Evolutionary conservation across 2,329 filamentous ascomycete genomes (phyloP).

Genomic region (Emericellopsis cladophorae): DNA sequence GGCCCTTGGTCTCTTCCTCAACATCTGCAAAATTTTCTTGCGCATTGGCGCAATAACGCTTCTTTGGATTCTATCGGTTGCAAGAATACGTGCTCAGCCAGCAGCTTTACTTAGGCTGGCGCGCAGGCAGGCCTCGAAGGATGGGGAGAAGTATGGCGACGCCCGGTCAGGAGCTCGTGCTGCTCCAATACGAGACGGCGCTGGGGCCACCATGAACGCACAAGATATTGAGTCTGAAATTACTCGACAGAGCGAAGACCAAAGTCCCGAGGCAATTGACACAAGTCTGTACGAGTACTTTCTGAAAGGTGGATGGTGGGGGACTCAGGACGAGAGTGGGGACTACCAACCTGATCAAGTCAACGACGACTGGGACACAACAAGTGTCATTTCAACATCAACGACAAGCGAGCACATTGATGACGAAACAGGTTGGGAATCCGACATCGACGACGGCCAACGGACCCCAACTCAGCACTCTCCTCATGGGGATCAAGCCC

Average conservation of each 20-base stretch:
- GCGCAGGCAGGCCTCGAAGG: conserved; percentile 16
- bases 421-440: conserved; percentile 33
- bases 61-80: conserved; percentile 44
- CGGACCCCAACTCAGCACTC: conserved; percentile 63
- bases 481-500: conserved; percentile 32
- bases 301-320: conserved; percentile 75
- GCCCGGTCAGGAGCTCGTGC: too few relatives aligned
- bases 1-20: conserved; percentile 62
- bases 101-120: conserved; percentile 46
- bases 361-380: conserved; percentile 57
- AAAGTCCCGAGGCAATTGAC: conserved; percentile 56
- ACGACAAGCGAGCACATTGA: conserved; percentile 3
- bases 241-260: conserved; percentile 35
- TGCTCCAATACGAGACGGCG: conserved; percentile 3
- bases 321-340: conserved; percentile 66
- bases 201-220: conserved; percentile 28
- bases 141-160: conserved; percentile 1
- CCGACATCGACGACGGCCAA: conserved; percentile 34
- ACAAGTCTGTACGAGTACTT: conserved; percentile 73
- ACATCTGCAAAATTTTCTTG: conserved; percentile 42
- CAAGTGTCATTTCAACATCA: conserved; percentile 60
- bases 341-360: conserved; percentile 52
- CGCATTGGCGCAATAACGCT: conserved; percentile 16
- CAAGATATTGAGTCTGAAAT: conserved; percentile 77
- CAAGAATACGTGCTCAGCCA: conserved; percentile 23